Evolutionary conservation across 805 yeast species (phyloP), one percentile per base, ranked within the genome.

Genomic region (Sugiyamaella marilandica): DNA sequence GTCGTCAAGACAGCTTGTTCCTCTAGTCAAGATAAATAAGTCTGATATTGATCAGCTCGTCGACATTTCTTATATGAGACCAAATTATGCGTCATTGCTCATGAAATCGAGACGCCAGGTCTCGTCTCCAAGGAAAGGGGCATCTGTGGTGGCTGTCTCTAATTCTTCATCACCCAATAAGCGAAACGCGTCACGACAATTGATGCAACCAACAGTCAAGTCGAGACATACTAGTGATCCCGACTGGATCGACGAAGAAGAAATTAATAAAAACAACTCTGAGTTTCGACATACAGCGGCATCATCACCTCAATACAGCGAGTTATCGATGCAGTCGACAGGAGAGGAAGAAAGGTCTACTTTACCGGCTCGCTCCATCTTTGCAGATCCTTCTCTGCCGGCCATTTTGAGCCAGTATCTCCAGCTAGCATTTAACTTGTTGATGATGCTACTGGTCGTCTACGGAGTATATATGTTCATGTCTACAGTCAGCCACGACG

Each of bases 401-500:
- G 77, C 77, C 55, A 74, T 81, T 10, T 62, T 83, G 14, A 79
- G 84, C 21, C 62, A 83, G 31, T 87, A 85, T 61, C 67, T 87
- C 10, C 92, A 85, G 60, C 71, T 87, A 1, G 50, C 78, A 1
- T 76, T 84, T 67, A 85, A 87, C 58, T 64, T 78, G 1, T 61
- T 77, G 2, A 68, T 87, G 39, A 71, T 82, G 19, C 64, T 77
- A 0, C 65, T 79, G 2, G 61, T 83, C n/a, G 57, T 82, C 1
- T 83, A 77, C 62, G 69, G 83, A 24, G 68, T 81, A 2, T 73
- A 70, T 54, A 64, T 78, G 2, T 79, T 84, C 59, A 70, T 83
- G 7, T 63, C 70, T 3, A 81, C 88, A 9, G 76, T 88, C 9
- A 70, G 76, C 39, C 67, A 72, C 58, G 99, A 92, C 66, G 87